These are phyloP conservation scores for Albifimbria verrucaria DNA, from an alignment of 2,329 filamentous ascomycete genomes.

Conservation along the genomic window DNA sequence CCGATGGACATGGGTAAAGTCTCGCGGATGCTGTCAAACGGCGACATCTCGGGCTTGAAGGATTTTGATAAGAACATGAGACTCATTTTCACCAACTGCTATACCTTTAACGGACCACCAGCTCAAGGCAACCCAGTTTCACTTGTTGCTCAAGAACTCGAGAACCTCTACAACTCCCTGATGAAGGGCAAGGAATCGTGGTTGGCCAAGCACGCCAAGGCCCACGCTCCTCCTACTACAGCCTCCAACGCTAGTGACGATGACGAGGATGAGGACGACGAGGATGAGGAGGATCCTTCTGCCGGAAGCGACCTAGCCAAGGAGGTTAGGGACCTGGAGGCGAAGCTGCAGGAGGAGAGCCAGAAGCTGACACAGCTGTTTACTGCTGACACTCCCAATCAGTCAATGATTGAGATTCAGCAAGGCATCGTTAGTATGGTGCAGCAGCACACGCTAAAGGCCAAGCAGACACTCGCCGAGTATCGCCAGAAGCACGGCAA, in stretches of 20 bases:
- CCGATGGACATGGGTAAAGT: constrained; percentile 95
- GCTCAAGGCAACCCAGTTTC: constrained; percentile 66
- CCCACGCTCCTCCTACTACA: constrained; percentile 49
- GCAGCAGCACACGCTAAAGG: constrained; percentile 69
- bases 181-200: constrained; percentile 79
- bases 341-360: constrained; percentile 53
- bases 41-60: constrained; percentile 76
- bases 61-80: constrained; percentile 83
- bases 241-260: constrained; percentile 68
- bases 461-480: constrained; percentile 62
- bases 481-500: constrained; percentile 52
- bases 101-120: constrained; percentile 72
- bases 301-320: constrained; percentile 39
- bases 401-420: constrained; percentile 52
- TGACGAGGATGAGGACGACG: constrained; percentile 69
- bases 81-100: constrained; percentile 86
- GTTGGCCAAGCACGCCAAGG: constrained; percentile 69
- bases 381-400: constrained; percentile 49
- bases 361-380: constrained; percentile 53
- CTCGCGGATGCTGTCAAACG: constrained; percentile 68
- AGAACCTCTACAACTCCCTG: constrained; percentile 70
- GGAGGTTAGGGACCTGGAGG: constrained; percentile 49
- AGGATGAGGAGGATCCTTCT: constrained; percentile 41
- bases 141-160: constrained; percentile 65
- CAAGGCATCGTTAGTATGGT: constrained; percentile 62